Evolutionary conservation across 345 rosid species (phyloP).

Genomic region (Camelina sativa): DNA sequence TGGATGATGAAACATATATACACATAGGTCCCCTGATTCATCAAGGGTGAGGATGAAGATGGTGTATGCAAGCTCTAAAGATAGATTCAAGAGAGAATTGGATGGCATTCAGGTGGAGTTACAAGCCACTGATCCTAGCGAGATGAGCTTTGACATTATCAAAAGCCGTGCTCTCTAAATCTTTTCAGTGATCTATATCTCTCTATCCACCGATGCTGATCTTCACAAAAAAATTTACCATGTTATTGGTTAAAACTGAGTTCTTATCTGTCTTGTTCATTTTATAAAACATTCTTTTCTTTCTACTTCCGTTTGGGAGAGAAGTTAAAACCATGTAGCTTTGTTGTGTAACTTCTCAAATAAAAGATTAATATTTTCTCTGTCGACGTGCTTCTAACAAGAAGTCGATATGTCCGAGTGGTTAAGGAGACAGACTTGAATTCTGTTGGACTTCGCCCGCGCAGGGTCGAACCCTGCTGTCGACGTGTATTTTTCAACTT

Average conservation of each 20-base stretch:
- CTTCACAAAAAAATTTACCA: background rate
- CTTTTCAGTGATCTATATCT: background rate
- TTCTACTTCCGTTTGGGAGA: constrained; percentile 2
- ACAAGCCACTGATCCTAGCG: constrained; percentile 82
- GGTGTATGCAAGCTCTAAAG: constrained; percentile 78
- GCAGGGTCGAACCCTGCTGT: constrained; percentile 93
- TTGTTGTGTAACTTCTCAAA: constrained; percentile 15
- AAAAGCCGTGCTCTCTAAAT: constrained; percentile 53
- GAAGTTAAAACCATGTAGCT: constrained; percentile 8
- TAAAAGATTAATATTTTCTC: background rate
- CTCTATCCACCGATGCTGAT: constrained; percentile 4
- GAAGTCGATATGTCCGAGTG: constrained; percentile 97
- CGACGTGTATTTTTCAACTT: constrained; percentile 46
- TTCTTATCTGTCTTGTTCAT: constrained; percentile 1
- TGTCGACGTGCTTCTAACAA: fast-evolving
- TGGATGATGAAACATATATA: background rate
- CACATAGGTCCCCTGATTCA: constrained; percentile 63
- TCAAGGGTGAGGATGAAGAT: constrained; percentile 76
- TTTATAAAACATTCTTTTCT: background rate
- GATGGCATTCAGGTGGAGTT: constrained; percentile 76
- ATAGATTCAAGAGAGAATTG: constrained; percentile 74
- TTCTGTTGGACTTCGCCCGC: constrained; percentile 86
- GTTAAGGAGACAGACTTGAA: constrained; percentile 99
- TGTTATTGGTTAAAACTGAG: constrained; percentile 28
- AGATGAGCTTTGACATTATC: constrained; percentile 72